Conservation (phyloP, 306 rosid species). For the Glycine soja region DNA sequence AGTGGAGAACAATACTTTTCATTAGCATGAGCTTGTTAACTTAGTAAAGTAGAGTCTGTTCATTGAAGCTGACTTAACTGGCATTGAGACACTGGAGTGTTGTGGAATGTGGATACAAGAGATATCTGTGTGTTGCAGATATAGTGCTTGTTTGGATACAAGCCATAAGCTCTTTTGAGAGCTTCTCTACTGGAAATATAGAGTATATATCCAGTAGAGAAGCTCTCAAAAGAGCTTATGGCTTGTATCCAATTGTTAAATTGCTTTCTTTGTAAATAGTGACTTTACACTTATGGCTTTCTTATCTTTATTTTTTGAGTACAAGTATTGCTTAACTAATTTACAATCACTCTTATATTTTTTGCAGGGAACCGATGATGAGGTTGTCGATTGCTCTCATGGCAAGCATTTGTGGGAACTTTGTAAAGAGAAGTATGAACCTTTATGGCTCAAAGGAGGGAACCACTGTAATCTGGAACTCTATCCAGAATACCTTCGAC, state of each 20-base stretch:
- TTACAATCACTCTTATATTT: constrained; percentile 3
- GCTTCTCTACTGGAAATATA: no score
- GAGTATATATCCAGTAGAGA: no score
- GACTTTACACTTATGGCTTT: constrained; percentile 7
- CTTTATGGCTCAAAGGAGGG: constrained; percentile 90
- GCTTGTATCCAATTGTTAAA: no score
- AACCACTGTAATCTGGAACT: constrained; percentile 90
- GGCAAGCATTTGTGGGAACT: constrained; percentile 88
- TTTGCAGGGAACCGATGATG: constrained; percentile 81
- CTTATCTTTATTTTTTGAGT: not conserved
- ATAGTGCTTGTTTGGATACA: no score
- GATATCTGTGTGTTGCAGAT: no score
- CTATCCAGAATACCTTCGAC: constrained; percentile 74
- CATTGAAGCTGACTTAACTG: not conserved
- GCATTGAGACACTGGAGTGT: not conserved
- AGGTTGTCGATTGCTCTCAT: constrained; percentile 87
- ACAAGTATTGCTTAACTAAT: constrained; percentile 33
- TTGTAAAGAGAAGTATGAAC: constrained; percentile 87
- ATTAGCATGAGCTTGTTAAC: not conserved
- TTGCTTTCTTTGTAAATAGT: constrained; percentile 4
- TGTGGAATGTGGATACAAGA: no score
- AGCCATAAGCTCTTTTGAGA: no score
- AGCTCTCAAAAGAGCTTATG: no score
- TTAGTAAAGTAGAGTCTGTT: constrained; percentile 17
- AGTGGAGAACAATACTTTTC: not conserved